Base-by-base conservation (phyloP, 2,329 filamentous ascomycete species). In the Cercospora sesami region DNA sequence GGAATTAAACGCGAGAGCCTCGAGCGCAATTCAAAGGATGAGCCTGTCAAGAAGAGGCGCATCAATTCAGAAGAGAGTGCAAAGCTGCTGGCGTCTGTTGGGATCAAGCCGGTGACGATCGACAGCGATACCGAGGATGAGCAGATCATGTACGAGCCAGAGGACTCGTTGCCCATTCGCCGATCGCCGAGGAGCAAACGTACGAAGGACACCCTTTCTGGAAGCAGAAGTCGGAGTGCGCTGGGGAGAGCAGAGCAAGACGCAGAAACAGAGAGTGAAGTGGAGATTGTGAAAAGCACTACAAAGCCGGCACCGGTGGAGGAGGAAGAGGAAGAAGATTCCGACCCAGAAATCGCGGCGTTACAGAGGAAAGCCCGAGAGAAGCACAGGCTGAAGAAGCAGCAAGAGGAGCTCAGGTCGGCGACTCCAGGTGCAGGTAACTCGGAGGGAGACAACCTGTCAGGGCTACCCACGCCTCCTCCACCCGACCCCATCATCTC, bases 401-500 rank as follows among this genome's bases (percentile, higher is more conserved):
- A 65, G 55, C 64, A 69, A 45, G 66, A 70, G 21, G 36, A 39
- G 10, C 66, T 69, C 30, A 51, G 65, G 30, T 60, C 64, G 42
- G 60, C 69, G 36, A 70, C 65, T 26, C 60, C 69, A 26, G 42
- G 65, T 16, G 64, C 26, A 30, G 53, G 21, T 28, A 63, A 31
- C n/a, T 55, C 62, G 6, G 68, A 66, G n/a, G 65, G 9, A 31
- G 69, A 69, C 28, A 61, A 36, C 30, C 26, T 39, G n/a, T 58
- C 39, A 31, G 60, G 60, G 3, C 28, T 51, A 14, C 39, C 72
- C 45, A 71, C 71, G 61, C 70, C 74, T 45, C 72, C 69, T 66
- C 67, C 36, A 4, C 74, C 79, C 18, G 85, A 89, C 68, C 81
- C 84, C 0, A 74, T 85, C 12, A 83, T 92, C 48, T 81, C 86